Evolutionary conservation across 345 rosid species (phyloP).

Genomic region (Melaleuca quinquenervia): DNA sequence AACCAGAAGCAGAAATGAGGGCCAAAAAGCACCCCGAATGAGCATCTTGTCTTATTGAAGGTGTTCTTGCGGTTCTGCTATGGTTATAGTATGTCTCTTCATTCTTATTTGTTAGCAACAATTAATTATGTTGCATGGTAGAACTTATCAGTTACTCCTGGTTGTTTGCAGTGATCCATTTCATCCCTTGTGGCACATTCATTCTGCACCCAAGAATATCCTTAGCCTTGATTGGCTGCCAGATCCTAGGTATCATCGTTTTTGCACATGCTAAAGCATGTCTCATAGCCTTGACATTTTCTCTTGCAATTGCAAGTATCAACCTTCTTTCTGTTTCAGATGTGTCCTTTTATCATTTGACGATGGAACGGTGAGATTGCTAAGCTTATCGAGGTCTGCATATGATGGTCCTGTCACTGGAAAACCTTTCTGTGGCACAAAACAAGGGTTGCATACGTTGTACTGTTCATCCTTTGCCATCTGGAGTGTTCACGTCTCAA

Average conservation of each 20-base stretch:
- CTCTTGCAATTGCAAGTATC: background rate
- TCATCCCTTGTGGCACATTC: constrained; percentile 75
- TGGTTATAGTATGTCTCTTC: background rate
- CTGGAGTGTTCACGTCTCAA: constrained; percentile 81
- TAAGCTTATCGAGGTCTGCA: constrained; percentile 71
- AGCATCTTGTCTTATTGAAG: background rate
- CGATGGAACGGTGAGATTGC: constrained; percentile 64
- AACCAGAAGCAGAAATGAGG: background rate
- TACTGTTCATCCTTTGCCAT: constrained; percentile 63
- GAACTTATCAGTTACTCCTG: background rate
- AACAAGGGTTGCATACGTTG: constrained; percentile 52
- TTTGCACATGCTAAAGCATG: background rate
- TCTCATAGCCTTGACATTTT: background rate
- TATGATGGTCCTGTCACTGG: constrained; percentile 72
- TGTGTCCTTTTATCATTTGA: constrained; percentile 62
- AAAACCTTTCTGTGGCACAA: constrained; percentile 38
- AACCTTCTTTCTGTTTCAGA: constrained; percentile 13
- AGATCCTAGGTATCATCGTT: constrained; percentile 54
- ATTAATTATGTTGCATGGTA: background rate
- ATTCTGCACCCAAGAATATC: constrained; percentile 50
- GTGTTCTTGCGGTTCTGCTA: background rate
- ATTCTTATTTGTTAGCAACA: background rate
- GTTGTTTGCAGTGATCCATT: constrained; percentile 64
- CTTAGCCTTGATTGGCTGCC: constrained; percentile 68
- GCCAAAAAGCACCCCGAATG: background rate